A percentile compares a stretch with the other conserved stretches of the same genome.
phyloP scores from a whole-genome alignment of 1,284 basidiomycete genomes.

The Sporisorium sorghi region DNA sequence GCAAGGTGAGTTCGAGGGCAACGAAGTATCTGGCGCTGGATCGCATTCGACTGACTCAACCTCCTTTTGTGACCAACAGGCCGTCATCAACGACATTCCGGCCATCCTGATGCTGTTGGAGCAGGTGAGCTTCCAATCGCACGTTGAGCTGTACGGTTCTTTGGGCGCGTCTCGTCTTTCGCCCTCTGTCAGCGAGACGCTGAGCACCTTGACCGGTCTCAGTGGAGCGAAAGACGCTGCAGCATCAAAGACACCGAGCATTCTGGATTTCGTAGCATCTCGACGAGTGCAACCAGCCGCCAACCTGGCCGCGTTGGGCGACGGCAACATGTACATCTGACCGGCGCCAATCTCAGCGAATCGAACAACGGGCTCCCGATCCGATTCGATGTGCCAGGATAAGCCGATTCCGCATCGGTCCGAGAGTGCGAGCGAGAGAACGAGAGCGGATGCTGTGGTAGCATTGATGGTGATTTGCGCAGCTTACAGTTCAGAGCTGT shows the following conservation, averaged over 20 bases:
- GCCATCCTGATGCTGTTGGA: conserved; percentile 33
- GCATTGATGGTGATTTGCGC: no score
- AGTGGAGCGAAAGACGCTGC: not conserved
- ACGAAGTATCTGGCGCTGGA: not conserved
- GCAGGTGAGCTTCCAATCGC: conserved; percentile 41
- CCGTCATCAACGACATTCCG: conserved; percentile 19
- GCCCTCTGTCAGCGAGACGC: conserved; percentile 8
- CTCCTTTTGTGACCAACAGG: conserved; percentile 8
- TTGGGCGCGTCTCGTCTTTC: conserved; percentile 15
- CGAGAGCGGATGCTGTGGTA: no score
- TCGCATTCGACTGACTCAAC: not conserved
- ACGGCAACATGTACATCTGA: conserved; percentile 54
- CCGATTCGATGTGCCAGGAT: not conserved
- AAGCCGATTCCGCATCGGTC: not conserved
- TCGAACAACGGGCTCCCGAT: not conserved
- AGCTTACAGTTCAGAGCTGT: no score
- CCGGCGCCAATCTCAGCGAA: not conserved
- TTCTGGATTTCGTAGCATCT: conserved; percentile 34
- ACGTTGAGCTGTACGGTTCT: conserved; percentile 43
- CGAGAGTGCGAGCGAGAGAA: not conserved
- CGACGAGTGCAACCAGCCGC: conserved; percentile 24
- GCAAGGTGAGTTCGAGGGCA: conserved; percentile 21
- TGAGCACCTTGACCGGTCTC: conserved; percentile 22
- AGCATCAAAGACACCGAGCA: not conserved
- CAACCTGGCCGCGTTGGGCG: conserved; percentile 39